Evolutionary conservation across 345 rosid genomes (phyloP).

Genomic region (Punica granatum): DNA sequence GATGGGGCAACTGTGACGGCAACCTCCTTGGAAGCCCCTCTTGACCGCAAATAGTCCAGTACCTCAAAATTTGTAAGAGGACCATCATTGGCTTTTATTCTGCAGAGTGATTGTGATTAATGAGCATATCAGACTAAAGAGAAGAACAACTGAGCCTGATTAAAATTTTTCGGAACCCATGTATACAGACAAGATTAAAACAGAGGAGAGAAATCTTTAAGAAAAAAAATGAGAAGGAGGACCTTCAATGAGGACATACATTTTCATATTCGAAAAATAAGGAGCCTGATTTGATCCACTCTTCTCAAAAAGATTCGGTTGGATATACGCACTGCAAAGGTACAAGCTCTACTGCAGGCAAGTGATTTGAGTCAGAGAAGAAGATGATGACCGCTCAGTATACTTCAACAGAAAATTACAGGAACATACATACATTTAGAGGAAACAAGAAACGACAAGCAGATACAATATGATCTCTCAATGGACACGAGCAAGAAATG

Average conservation of each 20-base stretch:
- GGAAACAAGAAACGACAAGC: no score
- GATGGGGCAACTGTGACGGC: slow-evolving; percentile 54
- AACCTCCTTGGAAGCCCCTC: slow-evolving; percentile 74
- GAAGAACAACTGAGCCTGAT: not conserved
- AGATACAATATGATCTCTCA: no score
- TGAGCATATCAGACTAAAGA: not conserved
- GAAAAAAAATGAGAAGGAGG: not conserved
- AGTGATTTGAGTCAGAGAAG: not conserved
- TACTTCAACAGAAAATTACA: no score
- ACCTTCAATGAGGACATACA: not conserved
- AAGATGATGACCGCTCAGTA: not conserved
- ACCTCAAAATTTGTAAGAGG: slow-evolving; percentile 71
- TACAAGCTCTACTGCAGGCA: not conserved
- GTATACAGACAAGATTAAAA: not conserved
- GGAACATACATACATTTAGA: no score
- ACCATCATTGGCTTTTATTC: slow-evolving; percentile 66
- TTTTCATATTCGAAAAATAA: not conserved
- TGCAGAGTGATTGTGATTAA: slow-evolving; percentile 21
- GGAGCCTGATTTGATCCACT: not conserved
- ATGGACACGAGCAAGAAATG: no score
- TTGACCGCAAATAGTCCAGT: slow-evolving; percentile 50
- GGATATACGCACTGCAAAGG: not conserved
- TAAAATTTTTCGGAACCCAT: not conserved
- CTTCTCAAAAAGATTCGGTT: not conserved
- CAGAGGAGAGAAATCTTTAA: not conserved